These are phyloP conservation scores for Candida albicans DNA, from an alignment of 1,139 yeast species.

Conservation along the genomic window DNA sequence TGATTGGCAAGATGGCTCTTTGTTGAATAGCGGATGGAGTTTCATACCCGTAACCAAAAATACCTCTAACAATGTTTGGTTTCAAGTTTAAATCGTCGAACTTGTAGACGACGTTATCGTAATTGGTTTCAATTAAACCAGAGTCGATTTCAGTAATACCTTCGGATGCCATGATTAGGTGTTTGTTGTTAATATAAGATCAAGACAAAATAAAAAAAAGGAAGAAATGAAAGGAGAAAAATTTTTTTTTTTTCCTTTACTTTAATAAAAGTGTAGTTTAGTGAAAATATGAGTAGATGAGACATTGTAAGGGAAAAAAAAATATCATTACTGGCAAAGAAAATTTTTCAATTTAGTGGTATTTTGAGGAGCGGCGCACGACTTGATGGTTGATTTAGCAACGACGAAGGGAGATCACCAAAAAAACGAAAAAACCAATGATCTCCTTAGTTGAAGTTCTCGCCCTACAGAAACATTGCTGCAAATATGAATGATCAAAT, in stretches of 20 bases:
- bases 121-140: slow-evolving; percentile 89
- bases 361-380: too few species aligned
- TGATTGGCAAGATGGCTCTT: slow-evolving; percentile 95
- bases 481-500: too few species aligned
- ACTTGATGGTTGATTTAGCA: too few species aligned
- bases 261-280: neutral
- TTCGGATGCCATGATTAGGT: slow-evolving; percentile 30
- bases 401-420: too few species aligned
- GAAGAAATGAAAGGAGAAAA: neutral
- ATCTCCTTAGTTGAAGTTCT: too few species aligned
- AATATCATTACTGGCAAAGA: neutral
- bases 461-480: too few species aligned
- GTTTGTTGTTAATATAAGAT: neutral
- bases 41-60: slow-evolving; percentile 98
- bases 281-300: neutral
- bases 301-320: neutral
- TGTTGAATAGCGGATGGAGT: slow-evolving; percentile 97
- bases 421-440: too few species aligned
- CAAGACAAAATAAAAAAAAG: neutral
- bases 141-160: slow-evolving; percentile 85
- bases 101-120: slow-evolving; percentile 92
- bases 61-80: slow-evolving; percentile 78
- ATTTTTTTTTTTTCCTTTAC: neutral
- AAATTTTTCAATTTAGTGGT: neutral
- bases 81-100: slow-evolving; percentile 86